phyloP scores from a whole-genome alignment of 805 yeast species.

The Hanseniaspora singularis region DNA sequence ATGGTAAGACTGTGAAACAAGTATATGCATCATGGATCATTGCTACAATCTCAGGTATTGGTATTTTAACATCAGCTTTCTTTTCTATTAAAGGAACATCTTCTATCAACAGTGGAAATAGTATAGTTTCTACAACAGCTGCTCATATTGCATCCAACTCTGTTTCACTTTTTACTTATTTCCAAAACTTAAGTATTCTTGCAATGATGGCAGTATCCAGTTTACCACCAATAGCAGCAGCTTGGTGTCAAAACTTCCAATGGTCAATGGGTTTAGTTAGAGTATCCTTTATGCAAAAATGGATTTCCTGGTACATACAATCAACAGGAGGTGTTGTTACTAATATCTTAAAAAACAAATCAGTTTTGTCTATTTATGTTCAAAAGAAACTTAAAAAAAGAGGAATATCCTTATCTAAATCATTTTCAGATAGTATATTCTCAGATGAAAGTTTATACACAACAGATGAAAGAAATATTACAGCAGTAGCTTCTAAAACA shows the following conservation, averaged over 20 bases:
- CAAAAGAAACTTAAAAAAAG: constrained; percentile 36
- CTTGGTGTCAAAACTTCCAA: constrained; percentile 94
- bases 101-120: constrained; percentile 13
- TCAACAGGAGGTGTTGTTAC: constrained; percentile 86
- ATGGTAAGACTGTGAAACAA: constrained; percentile 90
- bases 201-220: constrained; percentile 89
- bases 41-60: constrained; percentile 81
- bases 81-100: constrained; percentile 81
- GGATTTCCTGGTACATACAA: constrained; percentile 89
- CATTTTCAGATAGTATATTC: constrained; percentile 40
- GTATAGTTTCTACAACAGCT: constrained; percentile 47
- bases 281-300: constrained; percentile 62
- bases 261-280: constrained; percentile 92
- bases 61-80: constrained; percentile 76
- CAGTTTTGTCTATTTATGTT: constrained; percentile 69
- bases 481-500: constrained; percentile 50
- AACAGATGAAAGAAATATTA: constrained; percentile 53
- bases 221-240: constrained; percentile 93
- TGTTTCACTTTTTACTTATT: constrained; percentile 80
- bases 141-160: constrained; percentile 97
- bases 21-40: constrained; percentile 91
- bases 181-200: constrained; percentile 83
- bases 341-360: constrained; percentile 52
- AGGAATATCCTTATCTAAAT: constrained; percentile 24
- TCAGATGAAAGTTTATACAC: constrained; percentile 46